phyloP scores from a whole-genome alignment of 176 grass and related monocot genomes.

The Poa pratensis region DNA sequence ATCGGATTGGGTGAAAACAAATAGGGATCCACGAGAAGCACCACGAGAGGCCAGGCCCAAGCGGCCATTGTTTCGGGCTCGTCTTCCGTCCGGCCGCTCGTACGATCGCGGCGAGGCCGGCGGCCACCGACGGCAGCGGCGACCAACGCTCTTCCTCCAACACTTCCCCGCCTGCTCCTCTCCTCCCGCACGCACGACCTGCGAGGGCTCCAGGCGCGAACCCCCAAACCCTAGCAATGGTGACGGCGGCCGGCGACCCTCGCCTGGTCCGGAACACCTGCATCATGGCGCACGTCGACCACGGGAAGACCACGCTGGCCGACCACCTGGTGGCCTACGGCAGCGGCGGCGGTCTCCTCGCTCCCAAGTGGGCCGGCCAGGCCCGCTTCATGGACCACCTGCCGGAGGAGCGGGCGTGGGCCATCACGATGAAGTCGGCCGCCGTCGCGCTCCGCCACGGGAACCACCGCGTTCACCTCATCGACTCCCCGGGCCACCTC shows the following conservation, averaged over 20 bases:
- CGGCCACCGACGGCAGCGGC: conserved; percentile 10
- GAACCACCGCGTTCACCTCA: conserved; percentile 70
- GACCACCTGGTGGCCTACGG: conserved; percentile 87
- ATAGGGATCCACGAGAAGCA: neutral
- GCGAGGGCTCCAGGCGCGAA: neutral
- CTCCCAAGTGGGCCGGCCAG: conserved; percentile 73
- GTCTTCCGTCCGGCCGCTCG: neutral
- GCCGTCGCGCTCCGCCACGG: conserved; percentile 54
- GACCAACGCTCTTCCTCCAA: neutral
- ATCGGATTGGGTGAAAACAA: no score
- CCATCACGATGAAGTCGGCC: conserved; percentile 94
- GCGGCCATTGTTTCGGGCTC: neutral
- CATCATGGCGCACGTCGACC: conserved; percentile 93
- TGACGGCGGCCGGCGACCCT: conserved; percentile 37
- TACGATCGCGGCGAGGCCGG: neutral
- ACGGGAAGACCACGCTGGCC: conserved; percentile 89
- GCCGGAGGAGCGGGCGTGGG: conserved; percentile 82
- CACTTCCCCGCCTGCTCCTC: neutral
- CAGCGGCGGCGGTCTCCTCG: conserved; percentile 63
- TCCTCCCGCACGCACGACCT: neutral
- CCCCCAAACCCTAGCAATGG: conserved; percentile 46
- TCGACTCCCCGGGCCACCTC: conserved; percentile 94
- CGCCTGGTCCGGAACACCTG: conserved; percentile 78
- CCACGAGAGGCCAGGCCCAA: neutral
- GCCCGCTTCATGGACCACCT: conserved; percentile 87